Evolutionary conservation across 805 yeast species (phyloP).

Genomic region (Metschnikowia bowlesiae): DNA sequence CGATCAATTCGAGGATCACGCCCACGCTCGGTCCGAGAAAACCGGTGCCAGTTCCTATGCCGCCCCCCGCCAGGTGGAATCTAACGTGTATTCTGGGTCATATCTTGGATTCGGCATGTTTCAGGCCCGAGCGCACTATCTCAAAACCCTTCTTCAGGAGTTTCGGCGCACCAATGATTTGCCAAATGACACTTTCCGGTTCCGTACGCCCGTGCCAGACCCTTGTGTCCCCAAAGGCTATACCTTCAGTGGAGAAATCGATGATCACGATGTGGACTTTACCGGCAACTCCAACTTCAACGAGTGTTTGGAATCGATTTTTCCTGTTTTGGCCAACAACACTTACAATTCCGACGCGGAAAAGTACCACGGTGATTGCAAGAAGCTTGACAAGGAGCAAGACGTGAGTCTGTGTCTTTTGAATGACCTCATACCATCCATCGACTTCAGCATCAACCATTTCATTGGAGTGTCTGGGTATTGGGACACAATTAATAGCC

Average conservation of each 20-base stretch:
- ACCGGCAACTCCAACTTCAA: conserved; percentile 51
- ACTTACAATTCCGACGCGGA: conserved; percentile 21
- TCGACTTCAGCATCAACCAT: conserved; percentile 52
- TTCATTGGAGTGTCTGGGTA: conserved; percentile 66
- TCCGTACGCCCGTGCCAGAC: conserved; percentile 37
- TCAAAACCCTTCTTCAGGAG: conserved; percentile 29
- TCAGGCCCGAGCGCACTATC: conserved; percentile 49
- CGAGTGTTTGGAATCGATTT: conserved; percentile 44
- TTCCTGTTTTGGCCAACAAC: conserved; percentile 40
- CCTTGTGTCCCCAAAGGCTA: conserved; percentile 57
- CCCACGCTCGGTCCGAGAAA: no score
- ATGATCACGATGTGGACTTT: conserved; percentile 32
- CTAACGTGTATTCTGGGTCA: conserved; percentile 49
- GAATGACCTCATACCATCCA: conserved; percentile 49
- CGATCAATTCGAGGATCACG: no score
- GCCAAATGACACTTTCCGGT: conserved; percentile 10
- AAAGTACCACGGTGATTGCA: conserved; percentile 24
- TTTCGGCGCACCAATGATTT: conserved; percentile 17
- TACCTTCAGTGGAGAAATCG: conserved; percentile 20
- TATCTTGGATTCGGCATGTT: conserved; percentile 59
- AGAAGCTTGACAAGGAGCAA: conserved; percentile 26
- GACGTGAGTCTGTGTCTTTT: conserved; percentile 46
- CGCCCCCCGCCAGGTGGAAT: conserved; percentile 16
- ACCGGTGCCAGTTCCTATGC: neutral
- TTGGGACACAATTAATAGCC: conserved; percentile 55